Base-by-base conservation (phyloP, 495 filamentous ascomycete species). In the Penicillium silybi region DNA sequence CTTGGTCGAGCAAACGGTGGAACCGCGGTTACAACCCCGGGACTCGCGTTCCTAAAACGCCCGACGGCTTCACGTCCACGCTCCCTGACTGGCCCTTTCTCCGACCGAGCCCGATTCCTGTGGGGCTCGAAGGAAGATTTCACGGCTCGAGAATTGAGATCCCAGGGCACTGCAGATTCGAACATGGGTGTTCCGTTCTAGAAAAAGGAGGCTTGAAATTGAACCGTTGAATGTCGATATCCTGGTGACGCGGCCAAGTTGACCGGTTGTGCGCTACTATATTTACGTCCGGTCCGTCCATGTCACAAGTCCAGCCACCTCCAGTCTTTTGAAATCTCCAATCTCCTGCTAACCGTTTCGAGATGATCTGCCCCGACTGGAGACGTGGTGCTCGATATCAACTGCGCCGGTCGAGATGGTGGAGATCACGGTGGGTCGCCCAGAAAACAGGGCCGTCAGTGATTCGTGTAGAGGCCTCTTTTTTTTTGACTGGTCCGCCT, bases 11-110 rank as follows among this genome's bases (percentile, higher is more conserved):
- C 9, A 42, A 38, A 32, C 45, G 41, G 56, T 58, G 51, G 51
- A 58, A 34, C 11, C 50, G 25, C 17, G 20, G 9, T 17, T 29
- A 34, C 23, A 34, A 48, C 20, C 39, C 53, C 47, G 46, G 46
- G 55, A 41, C 41, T 61, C 52, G 16, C 25, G 10, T 34, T 54
- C 61, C 61, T 64, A 64, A 62, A 64, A 46, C 55, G 54, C 61
- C 61, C 61, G 61, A 64, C 44, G 32, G 18, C 47, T 41, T 46
- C 50, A 47, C 32, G 46, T 35, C 17, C 40, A 34, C 3, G 41
- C 50, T 38, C 26, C 13, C 27, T 50, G 53, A 56, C 41, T 60
- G 57, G 41, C 22, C 40, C 26, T 18, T 22, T 23, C 7, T 32
- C 61, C 58, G 61, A 43, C 37, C 34, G 26, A 45, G 16, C 52